Conservation (phyloP, 202 grass and related monocot genomes). For the Panicum virgatum region DNA sequence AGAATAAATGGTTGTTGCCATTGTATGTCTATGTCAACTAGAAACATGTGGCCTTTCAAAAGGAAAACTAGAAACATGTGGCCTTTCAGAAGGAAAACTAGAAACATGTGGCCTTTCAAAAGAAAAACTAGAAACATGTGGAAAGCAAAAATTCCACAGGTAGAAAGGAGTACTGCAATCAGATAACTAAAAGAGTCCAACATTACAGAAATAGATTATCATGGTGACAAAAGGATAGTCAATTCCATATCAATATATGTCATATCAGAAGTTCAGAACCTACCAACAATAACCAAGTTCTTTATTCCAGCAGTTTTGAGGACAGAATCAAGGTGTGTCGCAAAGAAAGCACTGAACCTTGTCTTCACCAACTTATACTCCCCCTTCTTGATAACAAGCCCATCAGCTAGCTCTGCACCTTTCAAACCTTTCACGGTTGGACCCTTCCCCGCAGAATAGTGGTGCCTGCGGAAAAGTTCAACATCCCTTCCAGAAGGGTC, state of each 20-base stretch:
- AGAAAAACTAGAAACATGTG: not conserved
- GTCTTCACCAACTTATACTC: constrained; percentile 95
- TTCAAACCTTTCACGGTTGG: constrained; percentile 72
- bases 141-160: not conserved
- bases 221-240: not conserved
- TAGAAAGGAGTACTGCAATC: too few species aligned
- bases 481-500: constrained; percentile 85
- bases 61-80: not conserved
- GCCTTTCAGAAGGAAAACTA: not conserved
- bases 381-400: constrained; percentile 74
- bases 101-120: not conserved
- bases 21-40: not conserved
- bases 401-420: constrained; percentile 76
- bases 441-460: constrained; percentile 74
- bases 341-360: constrained; percentile 94
- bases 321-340: constrained; percentile 79
- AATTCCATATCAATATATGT: not conserved
- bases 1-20: not conserved
- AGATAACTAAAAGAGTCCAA: not conserved
- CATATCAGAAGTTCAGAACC: constrained; percentile 37
- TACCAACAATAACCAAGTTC: constrained; percentile 85
- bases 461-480: constrained; percentile 77
- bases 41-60: not conserved
- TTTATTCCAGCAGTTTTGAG: constrained; percentile 77
- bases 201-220: not conserved